phyloP scores from a whole-genome alignment of 345 rosid species.

The Angophora floribunda region DNA sequence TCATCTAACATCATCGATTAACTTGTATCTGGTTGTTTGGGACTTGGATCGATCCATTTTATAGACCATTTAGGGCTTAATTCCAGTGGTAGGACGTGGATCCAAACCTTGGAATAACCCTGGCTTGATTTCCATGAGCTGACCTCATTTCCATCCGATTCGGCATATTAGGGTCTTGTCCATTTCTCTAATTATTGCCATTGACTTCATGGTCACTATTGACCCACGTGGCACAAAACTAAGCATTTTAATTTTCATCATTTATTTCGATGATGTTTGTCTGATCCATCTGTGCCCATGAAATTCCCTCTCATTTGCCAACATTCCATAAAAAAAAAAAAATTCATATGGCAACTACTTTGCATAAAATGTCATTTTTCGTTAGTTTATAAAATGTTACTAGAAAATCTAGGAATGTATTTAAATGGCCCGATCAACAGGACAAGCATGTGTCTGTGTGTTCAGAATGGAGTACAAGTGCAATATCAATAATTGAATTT shows the following conservation, averaged over 20 bases:
- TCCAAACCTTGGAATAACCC: background rate
- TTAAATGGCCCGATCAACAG: background rate
- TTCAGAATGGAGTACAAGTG: background rate
- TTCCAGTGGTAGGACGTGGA: background rate
- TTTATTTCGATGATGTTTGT: background rate
- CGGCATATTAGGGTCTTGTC: background rate
- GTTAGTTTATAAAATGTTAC: background rate
- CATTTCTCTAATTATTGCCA: background rate
- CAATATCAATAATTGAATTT: accelerated
- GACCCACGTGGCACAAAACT: background rate
- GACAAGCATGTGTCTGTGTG: background rate
- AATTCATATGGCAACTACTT: background rate
- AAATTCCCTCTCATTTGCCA: background rate
- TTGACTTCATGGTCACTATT: background rate
- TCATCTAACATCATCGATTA: background rate
- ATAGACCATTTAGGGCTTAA: background rate
- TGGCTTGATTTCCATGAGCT: background rate
- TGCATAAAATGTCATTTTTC: background rate
- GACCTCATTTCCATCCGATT: background rate
- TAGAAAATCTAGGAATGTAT: background rate
- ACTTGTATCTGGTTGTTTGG: background rate
- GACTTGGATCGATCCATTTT: background rate
- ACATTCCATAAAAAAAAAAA: background rate
- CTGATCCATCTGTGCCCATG: background rate
- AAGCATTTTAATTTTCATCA: background rate